Conservation (phyloP, 495 filamentous ascomycete genomes). For the Cetradonia linearis region DNA sequence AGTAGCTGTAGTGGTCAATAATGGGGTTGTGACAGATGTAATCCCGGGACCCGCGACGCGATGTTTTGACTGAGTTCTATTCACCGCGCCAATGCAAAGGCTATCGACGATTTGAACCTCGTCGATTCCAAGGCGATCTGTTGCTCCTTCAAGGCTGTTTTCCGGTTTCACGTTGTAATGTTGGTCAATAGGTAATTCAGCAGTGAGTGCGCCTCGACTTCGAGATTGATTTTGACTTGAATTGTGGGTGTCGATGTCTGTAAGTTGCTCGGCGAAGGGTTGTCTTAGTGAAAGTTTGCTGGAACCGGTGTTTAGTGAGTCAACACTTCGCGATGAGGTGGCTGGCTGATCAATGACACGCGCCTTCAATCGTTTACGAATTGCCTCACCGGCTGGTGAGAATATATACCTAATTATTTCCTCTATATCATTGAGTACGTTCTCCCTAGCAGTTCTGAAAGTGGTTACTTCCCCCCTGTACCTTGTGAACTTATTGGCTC, state of each 20-base stretch:
- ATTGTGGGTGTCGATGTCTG: constrained; percentile 1
- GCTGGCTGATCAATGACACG: not conserved
- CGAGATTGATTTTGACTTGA: not conserved
- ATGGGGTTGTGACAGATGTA: not conserved
- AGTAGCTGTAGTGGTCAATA: not conserved
- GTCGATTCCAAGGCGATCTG: not conserved
- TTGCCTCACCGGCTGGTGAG: constrained; percentile 16
- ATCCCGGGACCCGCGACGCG: not conserved
- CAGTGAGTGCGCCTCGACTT: not conserved
- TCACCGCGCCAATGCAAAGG: not conserved
- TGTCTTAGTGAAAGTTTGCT: not conserved
- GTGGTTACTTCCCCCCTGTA: constrained; percentile 3
- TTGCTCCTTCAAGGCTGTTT: not conserved
- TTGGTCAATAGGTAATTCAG: constrained; percentile 1
- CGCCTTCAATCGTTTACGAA: not conserved
- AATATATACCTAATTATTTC: constrained; percentile 3
- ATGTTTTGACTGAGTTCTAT: not conserved
- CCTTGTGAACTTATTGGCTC: constrained; percentile 13
- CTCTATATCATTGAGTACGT: constrained; percentile 11
- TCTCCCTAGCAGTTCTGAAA: constrained; percentile 6
- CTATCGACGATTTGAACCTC: not conserved
- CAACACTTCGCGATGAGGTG: not conserved
- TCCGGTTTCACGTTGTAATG: not conserved
- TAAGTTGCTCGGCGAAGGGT: constrained; percentile 8
- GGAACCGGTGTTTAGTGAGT: not conserved